Conservation (phyloP, 1,284 basidiomycete species). For the Tilletia indica region DNA sequence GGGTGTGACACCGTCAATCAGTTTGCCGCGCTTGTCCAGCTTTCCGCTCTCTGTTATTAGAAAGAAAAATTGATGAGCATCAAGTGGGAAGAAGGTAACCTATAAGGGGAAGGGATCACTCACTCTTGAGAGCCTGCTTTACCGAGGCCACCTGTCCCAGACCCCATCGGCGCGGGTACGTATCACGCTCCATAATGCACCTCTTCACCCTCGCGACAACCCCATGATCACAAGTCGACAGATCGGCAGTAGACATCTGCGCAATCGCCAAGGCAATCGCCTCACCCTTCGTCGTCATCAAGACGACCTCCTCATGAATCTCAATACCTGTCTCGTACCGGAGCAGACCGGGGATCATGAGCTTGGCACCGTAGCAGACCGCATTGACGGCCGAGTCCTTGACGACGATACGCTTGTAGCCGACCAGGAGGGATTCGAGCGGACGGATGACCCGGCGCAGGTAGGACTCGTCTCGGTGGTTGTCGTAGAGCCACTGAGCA, state of each 20-base stretch:
- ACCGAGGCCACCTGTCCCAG: slow-evolving; percentile 95
- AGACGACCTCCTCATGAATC: slow-evolving; percentile 91
- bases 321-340: slow-evolving; percentile 96
- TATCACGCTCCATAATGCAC: slow-evolving; percentile 98
- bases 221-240: slow-evolving; percentile 96
- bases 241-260: slow-evolving; percentile 92
- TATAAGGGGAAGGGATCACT: background rate
- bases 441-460: slow-evolving; percentile 91
- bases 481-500: slow-evolving; percentile 98
- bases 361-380: slow-evolving; percentile 98
- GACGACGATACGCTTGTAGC: slow-evolving; percentile 98
- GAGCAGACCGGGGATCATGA: slow-evolving; percentile 98
- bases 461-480: slow-evolving; percentile 97
- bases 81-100: background rate
- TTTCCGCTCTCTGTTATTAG: slow-evolving; percentile 67
- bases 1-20: slow-evolving; percentile 85
- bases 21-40: slow-evolving; percentile 92
- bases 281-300: slow-evolving; percentile 99
- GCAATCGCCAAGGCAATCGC: slow-evolving; percentile 84
- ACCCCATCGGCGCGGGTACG: slow-evolving; percentile 97
- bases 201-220: slow-evolving; percentile 99
- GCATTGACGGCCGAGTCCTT: slow-evolving; percentile 99
- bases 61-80: background rate
- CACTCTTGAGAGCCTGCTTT: slow-evolving; percentile 69
- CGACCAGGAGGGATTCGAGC: slow-evolving; percentile 86